Conservation (phyloP, 1,284 basidiomycete genomes). For the Macrocystidia cucumis region DNA sequence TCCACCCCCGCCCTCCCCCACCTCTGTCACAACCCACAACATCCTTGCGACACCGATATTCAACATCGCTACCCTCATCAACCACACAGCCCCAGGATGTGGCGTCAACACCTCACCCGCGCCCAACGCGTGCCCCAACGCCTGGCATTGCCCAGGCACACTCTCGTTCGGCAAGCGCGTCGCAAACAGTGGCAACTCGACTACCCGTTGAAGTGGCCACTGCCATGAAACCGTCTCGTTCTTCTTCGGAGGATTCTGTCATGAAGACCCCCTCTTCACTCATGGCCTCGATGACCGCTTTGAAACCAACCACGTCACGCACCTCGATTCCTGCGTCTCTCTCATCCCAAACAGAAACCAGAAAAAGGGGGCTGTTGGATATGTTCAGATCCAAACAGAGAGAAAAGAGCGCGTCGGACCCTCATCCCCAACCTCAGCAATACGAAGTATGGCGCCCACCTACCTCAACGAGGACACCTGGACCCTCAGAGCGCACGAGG, state of each 20-base stretch:
- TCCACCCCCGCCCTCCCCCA: slow-evolving; percentile 1
- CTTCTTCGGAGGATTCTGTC: slow-evolving; percentile 34
- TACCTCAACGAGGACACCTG: slow-evolving; percentile 12
- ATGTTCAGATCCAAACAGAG: slow-evolving; percentile 20
- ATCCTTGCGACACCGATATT: not conserved
- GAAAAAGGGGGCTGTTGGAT: slow-evolving; percentile 26
- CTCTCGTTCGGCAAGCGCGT: not conserved
- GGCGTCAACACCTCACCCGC: not conserved
- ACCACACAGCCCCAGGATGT: not conserved
- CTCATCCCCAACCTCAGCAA: slow-evolving; percentile 9
- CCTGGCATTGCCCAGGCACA: not conserved
- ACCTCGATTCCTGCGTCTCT: slow-evolving; percentile 28
- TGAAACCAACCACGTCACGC: slow-evolving; percentile 27
- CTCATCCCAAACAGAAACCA: slow-evolving; percentile 23
- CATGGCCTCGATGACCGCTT: slow-evolving; percentile 32
- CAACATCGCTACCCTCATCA: not conserved
- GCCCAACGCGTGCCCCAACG: not conserved
- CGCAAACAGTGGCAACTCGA: slow-evolving; percentile 5
- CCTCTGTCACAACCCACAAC: not conserved
- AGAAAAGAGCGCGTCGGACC: slow-evolving; percentile 6
- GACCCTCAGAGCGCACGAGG: too few species aligned
- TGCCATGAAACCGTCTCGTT: slow-evolving; percentile 9
- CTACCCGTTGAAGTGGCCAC: slow-evolving; percentile 1
- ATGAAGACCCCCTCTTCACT: slow-evolving; percentile 49
- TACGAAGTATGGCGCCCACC: slow-evolving; percentile 22